Conservation (phyloP, 352 stramenopile genomes). For the Elongisporangium anandrum region DNA sequence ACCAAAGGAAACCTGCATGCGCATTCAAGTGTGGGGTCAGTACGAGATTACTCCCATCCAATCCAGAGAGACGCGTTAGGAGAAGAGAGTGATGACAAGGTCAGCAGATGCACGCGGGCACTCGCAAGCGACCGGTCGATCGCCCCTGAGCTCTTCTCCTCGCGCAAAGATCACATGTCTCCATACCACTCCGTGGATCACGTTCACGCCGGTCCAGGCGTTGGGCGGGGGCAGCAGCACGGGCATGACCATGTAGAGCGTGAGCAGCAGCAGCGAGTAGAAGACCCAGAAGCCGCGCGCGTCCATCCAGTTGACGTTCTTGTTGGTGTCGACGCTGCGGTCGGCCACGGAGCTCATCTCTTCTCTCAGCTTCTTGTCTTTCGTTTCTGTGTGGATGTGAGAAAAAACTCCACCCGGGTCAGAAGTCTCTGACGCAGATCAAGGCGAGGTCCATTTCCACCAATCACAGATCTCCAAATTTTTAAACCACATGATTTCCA, state of each 20-base stretch:
- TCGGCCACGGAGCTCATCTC: neutral
- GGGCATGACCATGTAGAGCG: slow-evolving; percentile 79
- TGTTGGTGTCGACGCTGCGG: slow-evolving; percentile 66
- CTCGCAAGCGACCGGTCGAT: neutral
- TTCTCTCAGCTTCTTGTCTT: neutral
- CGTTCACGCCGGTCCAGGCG: slow-evolving; percentile 77
- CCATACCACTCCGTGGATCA: slow-evolving; percentile 83
- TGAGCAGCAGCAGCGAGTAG: slow-evolving; percentile 74
- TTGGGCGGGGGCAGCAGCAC: slow-evolving; percentile 65
- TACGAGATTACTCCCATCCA: neutral
- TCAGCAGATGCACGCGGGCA: neutral
- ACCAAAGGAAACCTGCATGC: slow-evolving; percentile 82
- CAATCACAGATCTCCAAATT: neutral
- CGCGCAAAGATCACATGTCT: neutral
- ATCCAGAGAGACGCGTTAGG: neutral
- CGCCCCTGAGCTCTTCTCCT: neutral
- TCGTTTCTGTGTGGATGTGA: neutral
- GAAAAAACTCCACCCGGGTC: neutral
- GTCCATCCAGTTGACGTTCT: slow-evolving; percentile 91
- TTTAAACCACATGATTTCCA: neutral
- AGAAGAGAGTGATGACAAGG: neutral
- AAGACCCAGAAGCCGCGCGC: slow-evolving; percentile 85
- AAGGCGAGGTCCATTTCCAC: neutral
- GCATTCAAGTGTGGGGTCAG: neutral
- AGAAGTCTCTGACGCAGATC: neutral